Conservation (phyloP, 192 early-diverging fungal species). For the Umbelopsis sp. region DNA sequence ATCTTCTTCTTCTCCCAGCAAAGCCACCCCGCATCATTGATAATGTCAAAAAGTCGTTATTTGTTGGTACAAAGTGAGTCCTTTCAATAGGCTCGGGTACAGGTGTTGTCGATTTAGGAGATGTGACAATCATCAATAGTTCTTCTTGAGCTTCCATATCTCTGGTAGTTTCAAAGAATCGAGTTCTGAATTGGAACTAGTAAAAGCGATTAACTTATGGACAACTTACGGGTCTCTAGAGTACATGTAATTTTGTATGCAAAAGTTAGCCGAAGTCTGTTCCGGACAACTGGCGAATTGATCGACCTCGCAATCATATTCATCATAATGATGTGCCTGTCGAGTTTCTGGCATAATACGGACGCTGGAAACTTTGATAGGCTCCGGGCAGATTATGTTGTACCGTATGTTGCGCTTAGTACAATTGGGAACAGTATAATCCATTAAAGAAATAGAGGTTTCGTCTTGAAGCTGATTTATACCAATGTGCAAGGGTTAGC, state of each 20-base stretch:
- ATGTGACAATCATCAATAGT: not conserved
- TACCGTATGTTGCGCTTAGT: not conserved
- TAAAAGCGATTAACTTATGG: not conserved
- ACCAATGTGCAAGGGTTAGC: not conserved
- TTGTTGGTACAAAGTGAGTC: not conserved
- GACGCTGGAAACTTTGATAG: not conserved
- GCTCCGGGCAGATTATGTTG: not conserved
- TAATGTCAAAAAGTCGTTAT: not conserved
- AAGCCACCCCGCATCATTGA: not conserved
- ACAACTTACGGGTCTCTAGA: not conserved
- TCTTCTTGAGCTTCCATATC: constrained; percentile 9
- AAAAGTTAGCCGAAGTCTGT: not conserved
- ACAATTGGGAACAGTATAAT: too few relatives aligned
- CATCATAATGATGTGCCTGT: too few relatives aligned
- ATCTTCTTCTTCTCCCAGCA: not conserved
- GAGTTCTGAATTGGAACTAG: not conserved
- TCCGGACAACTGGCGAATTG: too few relatives aligned
- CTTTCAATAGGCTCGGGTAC: constrained; percentile 1
- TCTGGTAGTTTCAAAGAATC: not conserved
- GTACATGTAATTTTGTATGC: not conserved
- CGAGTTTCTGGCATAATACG: not conserved
- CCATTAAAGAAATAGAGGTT: not conserved
- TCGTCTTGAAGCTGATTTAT: not conserved
- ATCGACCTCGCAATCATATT: too few relatives aligned
- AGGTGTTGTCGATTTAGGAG: not conserved